A percentile compares a stretch with the other conserved stretches of the same genome.
phyloP scores from a whole-genome alignment of 1,284 basidiomycete species.

The Trichosporon ovoides region DNA sequence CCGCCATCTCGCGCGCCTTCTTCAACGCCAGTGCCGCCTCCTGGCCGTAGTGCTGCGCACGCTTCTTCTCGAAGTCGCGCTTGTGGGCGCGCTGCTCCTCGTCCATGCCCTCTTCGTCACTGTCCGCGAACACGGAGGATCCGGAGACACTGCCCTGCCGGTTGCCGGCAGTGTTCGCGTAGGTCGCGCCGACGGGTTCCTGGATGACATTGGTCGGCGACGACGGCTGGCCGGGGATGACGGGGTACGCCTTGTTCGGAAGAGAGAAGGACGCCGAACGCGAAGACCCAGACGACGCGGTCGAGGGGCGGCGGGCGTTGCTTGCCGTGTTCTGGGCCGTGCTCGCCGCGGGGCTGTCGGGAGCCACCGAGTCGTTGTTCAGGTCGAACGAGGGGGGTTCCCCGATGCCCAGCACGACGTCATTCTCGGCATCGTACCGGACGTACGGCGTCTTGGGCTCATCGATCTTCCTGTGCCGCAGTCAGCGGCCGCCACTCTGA shows the following conservation, averaged over 20 bases:
- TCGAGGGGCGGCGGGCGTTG: constrained; percentile 49
- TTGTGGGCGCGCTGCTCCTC: constrained; percentile 82
- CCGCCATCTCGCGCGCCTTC: constrained; percentile 45
- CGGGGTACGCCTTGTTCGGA: constrained; percentile 33
- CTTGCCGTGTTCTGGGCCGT: constrained; percentile 16
- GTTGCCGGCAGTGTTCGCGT: constrained; percentile 43
- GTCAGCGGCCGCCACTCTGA: neutral
- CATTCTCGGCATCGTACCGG: constrained; percentile 77
- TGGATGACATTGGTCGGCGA: constrained; percentile 49
- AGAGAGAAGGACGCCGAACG: constrained; percentile 70
- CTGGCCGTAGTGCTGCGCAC: constrained; percentile 80
- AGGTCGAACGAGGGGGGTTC: constrained; percentile 55
- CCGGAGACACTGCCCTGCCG: constrained; percentile 19
- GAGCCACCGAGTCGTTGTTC: constrained; percentile 13
- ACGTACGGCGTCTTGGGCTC: constrained; percentile 96
- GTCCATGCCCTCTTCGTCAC: constrained; percentile 76
- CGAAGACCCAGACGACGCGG: constrained; percentile 67
- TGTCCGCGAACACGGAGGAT: constrained; percentile 51
- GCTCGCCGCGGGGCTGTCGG: constrained; percentile 8
- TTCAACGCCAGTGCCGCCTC: constrained; percentile 84
- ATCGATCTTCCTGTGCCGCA: constrained; percentile 64
- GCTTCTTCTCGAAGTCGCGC: constrained; percentile 71
- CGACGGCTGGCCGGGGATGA: constrained; percentile 36
- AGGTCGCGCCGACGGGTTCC: constrained; percentile 49
- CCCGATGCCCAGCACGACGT: constrained; percentile 65